Conservation (phyloP, 371 early-diverging fungal genomes). For the Zychaea mexicana region DNA sequence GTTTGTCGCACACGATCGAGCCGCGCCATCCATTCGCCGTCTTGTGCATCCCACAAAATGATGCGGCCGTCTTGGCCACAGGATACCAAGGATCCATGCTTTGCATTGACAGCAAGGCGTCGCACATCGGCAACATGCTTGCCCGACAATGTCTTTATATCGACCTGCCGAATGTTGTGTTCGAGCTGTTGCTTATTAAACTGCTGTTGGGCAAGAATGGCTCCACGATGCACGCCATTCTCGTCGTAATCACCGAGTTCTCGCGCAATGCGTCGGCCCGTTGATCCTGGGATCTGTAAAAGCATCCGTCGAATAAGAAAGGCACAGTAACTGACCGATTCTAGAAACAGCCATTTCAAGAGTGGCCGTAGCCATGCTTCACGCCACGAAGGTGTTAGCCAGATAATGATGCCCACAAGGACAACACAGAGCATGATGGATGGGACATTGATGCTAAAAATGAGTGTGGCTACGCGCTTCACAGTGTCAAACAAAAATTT, state of each 20-base stretch:
- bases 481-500: slow-evolving; percentile 5
- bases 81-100: slow-evolving; percentile 25
- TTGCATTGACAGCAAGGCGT: slow-evolving; percentile 17
- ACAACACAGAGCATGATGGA: slow-evolving; percentile 29
- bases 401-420: slow-evolving; percentile 27
- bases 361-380: slow-evolving; percentile 30
- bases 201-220: slow-evolving; percentile 36
- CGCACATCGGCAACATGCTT: slow-evolving; percentile 36
- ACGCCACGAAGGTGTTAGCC: slow-evolving; percentile 32
- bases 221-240: slow-evolving; percentile 39
- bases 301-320: slow-evolving; percentile 5
- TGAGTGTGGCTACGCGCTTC: background rate
- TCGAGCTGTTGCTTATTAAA: slow-evolving; percentile 25
- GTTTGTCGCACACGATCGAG: slow-evolving; percentile 26
- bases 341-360: slow-evolving; percentile 15
- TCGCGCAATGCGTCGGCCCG: slow-evolving; percentile 8
- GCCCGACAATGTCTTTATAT: slow-evolving; percentile 33
- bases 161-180: slow-evolving; percentile 21
- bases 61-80: slow-evolving; percentile 36
- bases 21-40: slow-evolving; percentile 33
- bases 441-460: slow-evolving; percentile 29
- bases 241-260: slow-evolving; percentile 30
- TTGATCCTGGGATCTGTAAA: slow-evolving; percentile 9
- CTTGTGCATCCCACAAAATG: slow-evolving; percentile 31
- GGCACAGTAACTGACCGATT: background rate